Evolutionary conservation across 2,329 filamentous ascomycete genomes (phyloP).

Genomic region (Rhynchosporium graminicola): DNA sequence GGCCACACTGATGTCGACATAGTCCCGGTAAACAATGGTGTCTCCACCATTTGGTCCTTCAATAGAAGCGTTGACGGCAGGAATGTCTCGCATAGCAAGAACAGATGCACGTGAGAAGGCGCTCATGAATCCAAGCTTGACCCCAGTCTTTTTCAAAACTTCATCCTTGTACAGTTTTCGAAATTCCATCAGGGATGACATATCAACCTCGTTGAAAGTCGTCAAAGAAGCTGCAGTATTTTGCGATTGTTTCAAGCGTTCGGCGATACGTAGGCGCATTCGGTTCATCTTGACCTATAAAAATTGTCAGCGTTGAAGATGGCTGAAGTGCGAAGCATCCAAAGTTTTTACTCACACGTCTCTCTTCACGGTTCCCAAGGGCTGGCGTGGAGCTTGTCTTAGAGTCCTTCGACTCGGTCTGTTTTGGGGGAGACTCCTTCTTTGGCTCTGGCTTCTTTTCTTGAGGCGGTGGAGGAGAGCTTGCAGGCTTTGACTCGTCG

Average conservation of each 20-base stretch:
- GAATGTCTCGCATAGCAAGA: slow-evolving; percentile 92
- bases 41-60: slow-evolving; percentile 94
- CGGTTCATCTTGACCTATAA: slow-evolving; percentile 97
- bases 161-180: slow-evolving; percentile 97
- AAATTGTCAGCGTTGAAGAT: slow-evolving; percentile 21
- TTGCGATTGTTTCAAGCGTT: slow-evolving; percentile 98
- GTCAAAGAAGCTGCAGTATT: slow-evolving; percentile 97
- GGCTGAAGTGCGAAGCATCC: background rate
- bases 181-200: slow-evolving; percentile 97
- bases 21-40: slow-evolving; percentile 97
- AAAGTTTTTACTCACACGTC: slow-evolving; percentile 62
- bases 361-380: slow-evolving; percentile 79
- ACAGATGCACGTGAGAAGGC: slow-evolving; percentile 90
- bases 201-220: slow-evolving; percentile 99
- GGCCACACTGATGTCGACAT: slow-evolving; percentile 95
- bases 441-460: slow-evolving; percentile 47
- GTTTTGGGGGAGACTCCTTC: slow-evolving; percentile 43
- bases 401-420: slow-evolving; percentile 33
- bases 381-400: slow-evolving; percentile 42
- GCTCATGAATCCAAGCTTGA: slow-evolving; percentile 99
- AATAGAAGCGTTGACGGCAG: slow-evolving; percentile 93
- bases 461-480: slow-evolving; percentile 43
- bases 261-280: slow-evolving; percentile 95
- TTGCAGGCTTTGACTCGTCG: slow-evolving; percentile 41
- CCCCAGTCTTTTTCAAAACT: slow-evolving; percentile 89